These are phyloP conservation scores for Acephala macrosclerotiorum DNA, from an alignment of 2,329 filamentous ascomycete genomes.

Conservation along the genomic window DNA sequence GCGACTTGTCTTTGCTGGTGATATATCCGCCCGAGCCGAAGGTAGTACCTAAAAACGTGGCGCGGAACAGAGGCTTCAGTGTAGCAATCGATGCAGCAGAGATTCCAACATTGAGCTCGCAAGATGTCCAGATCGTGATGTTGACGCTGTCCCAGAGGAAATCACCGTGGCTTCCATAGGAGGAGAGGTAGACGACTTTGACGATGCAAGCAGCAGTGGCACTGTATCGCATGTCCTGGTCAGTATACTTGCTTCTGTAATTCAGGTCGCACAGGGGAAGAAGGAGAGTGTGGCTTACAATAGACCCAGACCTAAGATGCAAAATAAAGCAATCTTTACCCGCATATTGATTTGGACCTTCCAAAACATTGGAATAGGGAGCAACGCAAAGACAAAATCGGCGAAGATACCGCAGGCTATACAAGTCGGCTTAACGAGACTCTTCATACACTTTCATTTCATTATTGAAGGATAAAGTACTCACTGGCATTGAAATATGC, in stretches of 20 bases:
- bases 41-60: not conserved
- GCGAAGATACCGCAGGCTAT: slow-evolving; percentile 46
- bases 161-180: slow-evolving; percentile 50
- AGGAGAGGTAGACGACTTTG: slow-evolving; percentile 49
- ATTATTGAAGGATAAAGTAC: not conserved
- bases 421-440: not conserved
- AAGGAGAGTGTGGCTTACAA: slow-evolving; percentile 19
- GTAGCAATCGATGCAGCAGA: slow-evolving; percentile 51
- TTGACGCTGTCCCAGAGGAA: slow-evolving; percentile 54
- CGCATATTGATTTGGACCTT: slow-evolving; percentile 49
- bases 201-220: slow-evolving; percentile 42
- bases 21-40: not conserved
- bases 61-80: slow-evolving; percentile 47
- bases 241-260: not conserved
- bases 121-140: slow-evolving; percentile 55
- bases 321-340: slow-evolving; percentile 47
- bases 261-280: not conserved
- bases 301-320: slow-evolving; percentile 48
- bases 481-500: slow-evolving; percentile 25
- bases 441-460: slow-evolving; percentile 1
- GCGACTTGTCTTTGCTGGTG: slow-evolving; percentile 3
- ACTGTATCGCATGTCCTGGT: not conserved
- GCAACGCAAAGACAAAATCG: slow-evolving; percentile 49
- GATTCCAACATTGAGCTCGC: slow-evolving; percentile 51
- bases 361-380: slow-evolving; percentile 51